phyloP scores from a whole-genome alignment of 345 rosid genomes.

The Moricandia moricandioides region DNA sequence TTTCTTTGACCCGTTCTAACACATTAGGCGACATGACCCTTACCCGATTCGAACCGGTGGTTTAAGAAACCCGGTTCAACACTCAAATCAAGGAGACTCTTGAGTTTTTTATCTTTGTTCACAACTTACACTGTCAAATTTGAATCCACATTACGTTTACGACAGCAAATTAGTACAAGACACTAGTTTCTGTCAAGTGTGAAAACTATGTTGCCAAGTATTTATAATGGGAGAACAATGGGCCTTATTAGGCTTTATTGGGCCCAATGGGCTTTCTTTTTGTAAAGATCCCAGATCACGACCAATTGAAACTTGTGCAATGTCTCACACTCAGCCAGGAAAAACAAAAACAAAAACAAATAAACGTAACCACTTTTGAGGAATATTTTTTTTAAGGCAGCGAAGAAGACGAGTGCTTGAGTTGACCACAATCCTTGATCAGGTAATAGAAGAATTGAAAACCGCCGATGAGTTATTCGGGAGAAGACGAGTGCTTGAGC shows the following conservation, averaged over 20 bases:
- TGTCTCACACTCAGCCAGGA: too few relatives aligned
- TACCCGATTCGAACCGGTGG: not conserved
- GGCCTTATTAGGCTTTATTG: not conserved
- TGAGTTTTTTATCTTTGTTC: too few relatives aligned
- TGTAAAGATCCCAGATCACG: not conserved
- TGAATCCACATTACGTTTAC: too few relatives aligned
- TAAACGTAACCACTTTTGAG: too few relatives aligned
- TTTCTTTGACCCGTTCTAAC: constrained; percentile 47
- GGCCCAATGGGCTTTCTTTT: not conserved
- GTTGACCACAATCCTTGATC: not conserved
- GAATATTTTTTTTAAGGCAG: too few relatives aligned
- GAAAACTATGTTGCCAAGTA: not conserved
- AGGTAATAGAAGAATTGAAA: not conserved
- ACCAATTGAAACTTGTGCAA: not conserved
- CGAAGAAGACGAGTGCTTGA: too few relatives aligned
- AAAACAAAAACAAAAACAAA: too few relatives aligned
- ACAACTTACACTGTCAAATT: too few relatives aligned
- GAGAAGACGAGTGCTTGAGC: constrained; percentile 46
- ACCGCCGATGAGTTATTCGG: constrained; percentile 36
- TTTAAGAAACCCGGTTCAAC: not conserved
- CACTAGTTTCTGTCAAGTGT: not conserved
- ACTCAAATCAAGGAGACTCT: too few relatives aligned
- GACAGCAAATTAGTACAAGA: not conserved
- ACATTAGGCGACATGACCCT: constrained; percentile 30
- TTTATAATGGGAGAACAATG: not conserved